Conservation (phyloP, 257 asterid species). For the Cinchona pubescens region DNA sequence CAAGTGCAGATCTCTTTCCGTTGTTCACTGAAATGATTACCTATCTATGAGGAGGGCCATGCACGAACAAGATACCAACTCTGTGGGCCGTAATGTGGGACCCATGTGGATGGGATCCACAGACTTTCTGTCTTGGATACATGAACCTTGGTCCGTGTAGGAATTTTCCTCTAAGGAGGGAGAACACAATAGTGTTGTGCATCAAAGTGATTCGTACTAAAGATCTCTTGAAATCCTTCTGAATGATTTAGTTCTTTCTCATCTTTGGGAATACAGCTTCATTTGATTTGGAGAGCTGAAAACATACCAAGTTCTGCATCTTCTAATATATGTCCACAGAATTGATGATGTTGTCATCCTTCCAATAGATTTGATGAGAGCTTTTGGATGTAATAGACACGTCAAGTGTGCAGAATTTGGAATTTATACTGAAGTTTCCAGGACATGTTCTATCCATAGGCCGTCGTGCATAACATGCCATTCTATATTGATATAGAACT, state of each 20-base stretch:
- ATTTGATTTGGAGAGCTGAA: not conserved
- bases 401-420: not conserved
- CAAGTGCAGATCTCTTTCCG: not conserved
- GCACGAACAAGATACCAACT: no score
- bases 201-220: not conserved
- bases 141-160: no score
- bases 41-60: not conserved
- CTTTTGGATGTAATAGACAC: not conserved
- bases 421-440: not conserved
- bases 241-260: no score
- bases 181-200: not conserved
- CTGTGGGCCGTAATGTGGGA: no score
- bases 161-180: no score
- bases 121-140: no score
- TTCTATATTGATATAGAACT: not conserved
- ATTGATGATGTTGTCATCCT: not conserved
- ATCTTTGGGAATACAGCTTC: not conserved
- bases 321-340: not conserved
- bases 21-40: not conserved
- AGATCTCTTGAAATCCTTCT: not conserved
- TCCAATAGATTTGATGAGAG: not conserved
- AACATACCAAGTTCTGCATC: not conserved
- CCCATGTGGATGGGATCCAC: no score
- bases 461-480: not conserved
- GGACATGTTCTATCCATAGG: not conserved